These are phyloP conservation scores for Solanum stenotomum DNA, from an alignment of 257 asterid genomes.

Conservation along the genomic window DNA sequence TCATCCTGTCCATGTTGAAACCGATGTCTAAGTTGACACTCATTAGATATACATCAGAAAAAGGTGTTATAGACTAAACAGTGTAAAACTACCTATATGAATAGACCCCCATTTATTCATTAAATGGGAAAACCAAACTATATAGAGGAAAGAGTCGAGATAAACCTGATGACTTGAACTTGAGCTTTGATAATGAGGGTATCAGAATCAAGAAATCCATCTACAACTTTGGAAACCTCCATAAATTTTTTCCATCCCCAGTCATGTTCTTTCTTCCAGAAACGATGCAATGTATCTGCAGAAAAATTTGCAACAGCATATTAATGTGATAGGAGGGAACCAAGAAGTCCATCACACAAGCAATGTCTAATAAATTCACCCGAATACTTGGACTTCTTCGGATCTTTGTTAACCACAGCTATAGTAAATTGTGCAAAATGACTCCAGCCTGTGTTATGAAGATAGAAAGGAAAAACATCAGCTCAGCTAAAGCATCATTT, in stretches of 20 bases:
- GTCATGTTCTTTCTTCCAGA: slow-evolving; percentile 96
- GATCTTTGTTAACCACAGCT: slow-evolving; percentile 91
- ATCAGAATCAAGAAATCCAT: slow-evolving; percentile 83
- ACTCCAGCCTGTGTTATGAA: slow-evolving; percentile 66
- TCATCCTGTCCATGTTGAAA: neutral
- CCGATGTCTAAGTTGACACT: neutral
- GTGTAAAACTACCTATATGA: neutral
- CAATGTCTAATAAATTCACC: slow-evolving; percentile 24
- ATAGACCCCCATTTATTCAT: neutral
- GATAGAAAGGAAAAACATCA: neutral
- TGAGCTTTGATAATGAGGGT: slow-evolving; percentile 83
- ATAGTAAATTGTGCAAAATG: slow-evolving; percentile 94
- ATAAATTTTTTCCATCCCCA: slow-evolving; percentile 99
- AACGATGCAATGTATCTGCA: slow-evolving; percentile 86
- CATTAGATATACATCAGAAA: neutral
- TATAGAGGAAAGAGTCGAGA: neutral
- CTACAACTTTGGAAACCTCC: slow-evolving; percentile 82
- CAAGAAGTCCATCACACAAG: neutral
- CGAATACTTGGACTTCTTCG: slow-evolving; percentile 83
- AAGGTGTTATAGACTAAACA: neutral
- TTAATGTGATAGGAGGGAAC: neutral
- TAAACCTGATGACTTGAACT: slow-evolving; percentile 87
- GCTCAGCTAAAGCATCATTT: neutral
- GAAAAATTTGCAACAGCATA: neutral
- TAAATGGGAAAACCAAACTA: neutral